Evolutionary conservation across 495 filamentous ascomycete genomes (phyloP).

Genomic region (Penicillium bialowiezense): DNA sequence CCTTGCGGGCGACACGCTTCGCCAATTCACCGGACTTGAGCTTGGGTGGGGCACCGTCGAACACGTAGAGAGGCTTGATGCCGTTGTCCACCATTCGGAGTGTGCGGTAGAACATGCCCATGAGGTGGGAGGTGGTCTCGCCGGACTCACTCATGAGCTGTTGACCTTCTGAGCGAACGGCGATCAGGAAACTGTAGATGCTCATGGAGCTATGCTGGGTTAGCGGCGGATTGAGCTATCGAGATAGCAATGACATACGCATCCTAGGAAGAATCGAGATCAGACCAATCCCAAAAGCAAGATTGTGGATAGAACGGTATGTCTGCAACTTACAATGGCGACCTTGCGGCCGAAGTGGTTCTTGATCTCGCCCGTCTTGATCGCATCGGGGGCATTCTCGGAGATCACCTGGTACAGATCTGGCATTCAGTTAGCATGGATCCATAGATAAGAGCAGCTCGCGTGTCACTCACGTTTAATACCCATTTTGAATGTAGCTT

Average conservation of each 20-base stretch:
- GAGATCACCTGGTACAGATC: slow-evolving; percentile 83
- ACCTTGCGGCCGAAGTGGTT: slow-evolving; percentile 97
- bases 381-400: slow-evolving; percentile 88
- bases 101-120: slow-evolving; percentile 99
- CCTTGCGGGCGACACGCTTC: slow-evolving; percentile 87
- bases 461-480: slow-evolving; percentile 64
- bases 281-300: not conserved
- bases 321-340: slow-evolving; percentile 69
- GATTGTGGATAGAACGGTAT: not conserved
- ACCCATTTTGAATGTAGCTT: slow-evolving; percentile 62
- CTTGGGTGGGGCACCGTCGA: slow-evolving; percentile 94
- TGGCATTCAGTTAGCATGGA: slow-evolving; percentile 24
- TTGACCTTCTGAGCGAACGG: slow-evolving; percentile 93
- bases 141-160: slow-evolving; percentile 91
- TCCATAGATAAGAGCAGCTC: too few relatives aligned
- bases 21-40: slow-evolving; percentile 95
- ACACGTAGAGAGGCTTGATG: slow-evolving; percentile 97
- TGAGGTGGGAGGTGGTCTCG: slow-evolving; percentile 94
- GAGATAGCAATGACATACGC: slow-evolving; percentile 58
- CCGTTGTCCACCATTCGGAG: slow-evolving; percentile 97
- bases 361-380: slow-evolving; percentile 96
- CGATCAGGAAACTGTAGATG: slow-evolving; percentile 97
- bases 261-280: slow-evolving; percentile 53
- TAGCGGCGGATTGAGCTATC: slow-evolving; percentile 10
- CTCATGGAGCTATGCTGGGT: slow-evolving; percentile 77